Evolutionary conservation across 371 early-diverging fungal species (phyloP).

Genomic region (Racocetra persica): DNA sequence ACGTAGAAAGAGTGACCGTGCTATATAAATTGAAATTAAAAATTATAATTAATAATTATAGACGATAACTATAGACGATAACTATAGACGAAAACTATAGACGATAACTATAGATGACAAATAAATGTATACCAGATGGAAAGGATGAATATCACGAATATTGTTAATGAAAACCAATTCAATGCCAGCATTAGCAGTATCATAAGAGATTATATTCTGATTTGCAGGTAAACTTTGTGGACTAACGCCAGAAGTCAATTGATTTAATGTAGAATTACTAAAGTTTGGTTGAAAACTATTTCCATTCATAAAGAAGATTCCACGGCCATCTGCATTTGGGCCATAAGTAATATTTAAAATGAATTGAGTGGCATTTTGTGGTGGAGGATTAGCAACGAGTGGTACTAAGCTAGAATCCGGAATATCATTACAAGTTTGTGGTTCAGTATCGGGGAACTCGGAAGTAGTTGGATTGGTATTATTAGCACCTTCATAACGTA

Average conservation of each 20-base stretch:
- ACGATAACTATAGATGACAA: not conserved
- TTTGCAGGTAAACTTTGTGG: not conserved
- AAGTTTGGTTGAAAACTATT: not conserved
- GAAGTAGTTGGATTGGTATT: slow-evolving; percentile 38
- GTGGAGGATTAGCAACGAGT: not conserved
- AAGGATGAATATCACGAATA: not conserved
- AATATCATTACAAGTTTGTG: not conserved
- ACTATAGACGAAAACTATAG: too few relatives aligned
- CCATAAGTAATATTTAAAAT: not conserved
- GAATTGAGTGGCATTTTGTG: not conserved
- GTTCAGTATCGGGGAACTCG: too few relatives aligned
- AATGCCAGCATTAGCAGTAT: slow-evolving; percentile 28
- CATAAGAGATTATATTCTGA: slow-evolving; percentile 29
- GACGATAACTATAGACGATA: not conserved
- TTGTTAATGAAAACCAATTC: not conserved
- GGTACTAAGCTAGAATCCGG: not conserved
- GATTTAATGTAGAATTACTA: not conserved
- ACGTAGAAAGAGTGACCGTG: slow-evolving; percentile 87
- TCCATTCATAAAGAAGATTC: not conserved
- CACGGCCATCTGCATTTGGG: not conserved
- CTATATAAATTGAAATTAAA: slow-evolving; percentile 43
- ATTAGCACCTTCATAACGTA: slow-evolving; percentile 58
- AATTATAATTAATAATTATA: not conserved
- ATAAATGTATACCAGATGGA: slow-evolving; percentile 3
- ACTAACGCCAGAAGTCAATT: not conserved